Evolutionary conservation across 2,329 filamentous ascomycete species (phyloP).

Genomic region (Fonsecaea erecta): DNA sequence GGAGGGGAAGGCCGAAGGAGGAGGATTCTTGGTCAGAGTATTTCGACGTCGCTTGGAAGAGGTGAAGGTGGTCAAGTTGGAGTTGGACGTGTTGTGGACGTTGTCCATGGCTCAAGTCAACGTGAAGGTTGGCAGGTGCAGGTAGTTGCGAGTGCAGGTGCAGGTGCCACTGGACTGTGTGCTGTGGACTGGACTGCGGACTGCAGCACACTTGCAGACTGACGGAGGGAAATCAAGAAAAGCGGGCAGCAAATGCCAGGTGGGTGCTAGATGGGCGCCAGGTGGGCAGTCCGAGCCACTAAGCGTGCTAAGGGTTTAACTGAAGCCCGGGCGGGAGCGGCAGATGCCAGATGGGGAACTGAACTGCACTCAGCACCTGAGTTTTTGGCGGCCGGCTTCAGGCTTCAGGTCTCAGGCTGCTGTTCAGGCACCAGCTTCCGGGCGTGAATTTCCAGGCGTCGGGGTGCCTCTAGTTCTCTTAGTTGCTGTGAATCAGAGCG

Average conservation of each 20-base stretch:
- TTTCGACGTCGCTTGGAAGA: conserved; percentile 34
- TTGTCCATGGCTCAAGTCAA: conserved; percentile 28
- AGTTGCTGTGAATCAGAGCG: neutral
- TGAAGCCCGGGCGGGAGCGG: neutral
- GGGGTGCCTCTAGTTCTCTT: neutral
- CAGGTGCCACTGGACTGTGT: conserved; percentile 7
- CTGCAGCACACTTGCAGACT: neutral
- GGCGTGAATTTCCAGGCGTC: neutral
- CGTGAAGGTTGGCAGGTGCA: conserved; percentile 17
- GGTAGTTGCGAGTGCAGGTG: conserved; percentile 12
- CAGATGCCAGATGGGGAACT: neutral
- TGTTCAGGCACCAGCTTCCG: neutral
- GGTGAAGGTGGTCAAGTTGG: conserved; percentile 23
- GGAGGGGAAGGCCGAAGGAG: conserved; percentile 44
- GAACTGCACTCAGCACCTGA: neutral
- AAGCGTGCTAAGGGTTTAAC: neutral
- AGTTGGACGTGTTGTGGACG: conserved; percentile 20
- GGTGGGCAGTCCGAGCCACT: neutral
- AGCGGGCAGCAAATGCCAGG: conserved; percentile 6
- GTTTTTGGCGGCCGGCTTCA: neutral
- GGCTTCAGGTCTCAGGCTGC: neutral
- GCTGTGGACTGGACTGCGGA: neutral
- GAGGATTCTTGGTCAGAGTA: conserved; percentile 47
- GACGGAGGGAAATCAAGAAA: neutral
- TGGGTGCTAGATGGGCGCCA: neutral